Base-by-base conservation (phyloP, 208 protist genomes). In the Trypanosoma mega region DNA sequence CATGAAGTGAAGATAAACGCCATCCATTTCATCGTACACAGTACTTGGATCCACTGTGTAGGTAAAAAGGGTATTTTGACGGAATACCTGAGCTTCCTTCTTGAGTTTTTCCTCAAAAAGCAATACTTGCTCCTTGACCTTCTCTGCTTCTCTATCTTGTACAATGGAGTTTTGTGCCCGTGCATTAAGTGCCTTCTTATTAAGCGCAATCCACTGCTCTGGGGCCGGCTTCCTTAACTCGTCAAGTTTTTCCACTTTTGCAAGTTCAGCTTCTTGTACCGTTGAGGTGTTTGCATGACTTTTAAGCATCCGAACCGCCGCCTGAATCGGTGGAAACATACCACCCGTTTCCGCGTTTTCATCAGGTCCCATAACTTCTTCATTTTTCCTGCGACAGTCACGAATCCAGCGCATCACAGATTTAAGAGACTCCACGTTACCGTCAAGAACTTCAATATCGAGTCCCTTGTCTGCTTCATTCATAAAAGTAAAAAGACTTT, bases 101-200 rank as follows among this genome's bases (percentile, higher is more conserved):
- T 75, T 82, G 7, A 97, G 73, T 56, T 78, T 80, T 23, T 78
- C 70, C 61, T 94, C 85, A 68, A 96, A 94, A 11, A 72, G 52
- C 21, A 76, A 59, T 7, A 95, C 81, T 33, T 87, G 73, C 48
- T 91, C 88, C 85, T 97, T 97, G 29, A 97, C 81, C 76, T 95
- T 94, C 76, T 95, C 89, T 21, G 92, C 90, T 55, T 97, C 92
- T 48, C 86, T 81, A 53, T 97, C 92, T 63, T 97, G 92, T 43
- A 94, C 81, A 59, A 94, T 94, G 21, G 87, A 93, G 65, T 97
- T 94, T 60, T 89, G 80, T 56, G 92, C 91, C 24, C 92, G 86
- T n/a, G 90, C 91, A 72, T 96, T 96, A 16, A 97, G 80, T n/a
- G 91, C 89, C 76, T 94, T 95, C 61, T 96, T 97, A 70, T 91